Percentiles rank a stretch among this genome's conserved stretches.
These are phyloP conservation scores for Acmispon strigosus DNA, from an alignment of 306 rosid genomes.

Conservation along the genomic window DNA sequence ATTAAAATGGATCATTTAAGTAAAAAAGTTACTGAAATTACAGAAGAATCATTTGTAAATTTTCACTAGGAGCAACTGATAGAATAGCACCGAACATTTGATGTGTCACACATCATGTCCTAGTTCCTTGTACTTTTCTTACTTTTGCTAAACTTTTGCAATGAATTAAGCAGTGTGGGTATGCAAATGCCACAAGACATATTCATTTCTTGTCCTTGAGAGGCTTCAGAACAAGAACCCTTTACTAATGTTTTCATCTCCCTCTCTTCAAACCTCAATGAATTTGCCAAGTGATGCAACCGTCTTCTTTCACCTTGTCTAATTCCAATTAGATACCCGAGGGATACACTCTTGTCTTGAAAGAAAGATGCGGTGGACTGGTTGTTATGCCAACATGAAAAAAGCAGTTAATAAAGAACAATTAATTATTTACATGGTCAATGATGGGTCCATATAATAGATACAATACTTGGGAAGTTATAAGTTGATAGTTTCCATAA, in stretches of 20 bases:
- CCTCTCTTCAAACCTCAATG: conserved; percentile 32
- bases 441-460: neutral
- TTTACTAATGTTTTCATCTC: conserved; percentile 21
- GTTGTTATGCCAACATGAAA: conserved; percentile 16
- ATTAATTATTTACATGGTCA: neutral
- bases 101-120: neutral
- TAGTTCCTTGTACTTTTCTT: conserved; percentile 46
- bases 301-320: conserved; percentile 42
- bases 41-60: neutral
- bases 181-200: conserved; percentile 43
- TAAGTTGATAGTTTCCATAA: neutral
- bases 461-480: neutral
- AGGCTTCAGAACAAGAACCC: conserved; percentile 15
- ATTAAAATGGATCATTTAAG: neutral
- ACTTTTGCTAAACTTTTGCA: conserved; percentile 37
- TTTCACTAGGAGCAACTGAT: neutral
- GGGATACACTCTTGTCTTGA: conserved; percentile 63
- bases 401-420: neutral
- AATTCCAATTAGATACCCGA: conserved; percentile 71
- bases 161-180: conserved; percentile 35
- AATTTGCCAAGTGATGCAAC: conserved; percentile 40
- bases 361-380: conserved; percentile 88
- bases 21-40: neutral
- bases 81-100: neutral
- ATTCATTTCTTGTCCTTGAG: conserved; percentile 26